These are phyloP conservation scores for Rhynchosporium secalis DNA, from an alignment of 2,329 filamentous ascomycete species.

Conservation along the genomic window DNA sequence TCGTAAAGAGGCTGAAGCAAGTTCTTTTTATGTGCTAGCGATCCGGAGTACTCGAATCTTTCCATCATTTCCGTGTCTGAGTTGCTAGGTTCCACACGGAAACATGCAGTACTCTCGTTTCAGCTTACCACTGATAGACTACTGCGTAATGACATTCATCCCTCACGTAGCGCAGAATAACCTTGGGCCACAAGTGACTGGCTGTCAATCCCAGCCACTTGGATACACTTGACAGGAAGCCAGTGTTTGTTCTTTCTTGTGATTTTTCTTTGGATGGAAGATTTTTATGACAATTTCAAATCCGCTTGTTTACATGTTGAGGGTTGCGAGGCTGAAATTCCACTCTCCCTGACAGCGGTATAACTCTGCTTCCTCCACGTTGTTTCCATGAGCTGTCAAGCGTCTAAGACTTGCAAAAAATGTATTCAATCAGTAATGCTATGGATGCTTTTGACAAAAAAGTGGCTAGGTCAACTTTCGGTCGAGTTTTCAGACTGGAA, in stretches of 20 bases:
- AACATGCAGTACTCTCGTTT: slow-evolving; percentile 20
- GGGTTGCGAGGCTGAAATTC: background rate
- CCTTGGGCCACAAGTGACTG: background rate
- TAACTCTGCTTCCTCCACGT: slow-evolving; percentile 21
- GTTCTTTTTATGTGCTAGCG: background rate
- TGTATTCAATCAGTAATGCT: slow-evolving; percentile 21
- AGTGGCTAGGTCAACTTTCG: slow-evolving; percentile 43
- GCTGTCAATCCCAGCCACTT: background rate
- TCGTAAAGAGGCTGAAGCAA: slow-evolving; percentile 12
- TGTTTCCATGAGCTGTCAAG: slow-evolving; percentile 25
- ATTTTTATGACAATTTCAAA: background rate
- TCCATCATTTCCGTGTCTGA: background rate
- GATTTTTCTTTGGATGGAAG: background rate
- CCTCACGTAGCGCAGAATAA: slow-evolving; percentile 4
- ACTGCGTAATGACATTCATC: slow-evolving; percentile 9
- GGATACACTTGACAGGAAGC: background rate
- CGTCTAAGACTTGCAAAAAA: slow-evolving; percentile 15
- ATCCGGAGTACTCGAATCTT: background rate
- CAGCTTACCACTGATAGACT: slow-evolving; percentile 6
- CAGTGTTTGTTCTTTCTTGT: background rate
- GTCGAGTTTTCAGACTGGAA: slow-evolving; percentile 63
- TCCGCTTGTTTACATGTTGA: slow-evolving; percentile 10
- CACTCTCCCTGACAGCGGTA: slow-evolving; percentile 12
- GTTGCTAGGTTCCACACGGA: slow-evolving; percentile 15
- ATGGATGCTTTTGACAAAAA: slow-evolving; percentile 22